Conservation (phyloP, 2,329 filamentous ascomycete species). For the Diaporthe ilicicola region DNA sequence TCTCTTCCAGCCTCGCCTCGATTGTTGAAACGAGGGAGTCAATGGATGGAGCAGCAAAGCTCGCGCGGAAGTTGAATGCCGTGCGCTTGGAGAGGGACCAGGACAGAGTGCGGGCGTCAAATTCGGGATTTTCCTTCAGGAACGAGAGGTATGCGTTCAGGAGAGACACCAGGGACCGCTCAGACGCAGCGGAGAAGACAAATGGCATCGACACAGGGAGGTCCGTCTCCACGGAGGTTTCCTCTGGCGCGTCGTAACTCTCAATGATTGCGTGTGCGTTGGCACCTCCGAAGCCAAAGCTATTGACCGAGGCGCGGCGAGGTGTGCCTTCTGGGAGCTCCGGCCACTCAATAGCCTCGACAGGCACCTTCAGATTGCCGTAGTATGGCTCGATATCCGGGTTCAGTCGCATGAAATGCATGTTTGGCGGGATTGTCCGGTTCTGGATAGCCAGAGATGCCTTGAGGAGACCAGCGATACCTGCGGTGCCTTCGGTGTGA, state of each 20-base stretch:
- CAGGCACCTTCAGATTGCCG: slow-evolving; percentile 36
- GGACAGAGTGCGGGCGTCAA: background rate
- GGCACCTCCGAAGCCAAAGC: slow-evolving; percentile 30
- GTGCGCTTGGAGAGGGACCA: slow-evolving; percentile 15
- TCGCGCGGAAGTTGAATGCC: slow-evolving; percentile 12
- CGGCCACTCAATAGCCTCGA: slow-evolving; percentile 11
- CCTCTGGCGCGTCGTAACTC: background rate
- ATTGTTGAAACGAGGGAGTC: slow-evolving; percentile 4
- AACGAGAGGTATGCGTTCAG: slow-evolving; percentile 36
- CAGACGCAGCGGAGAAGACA: slow-evolving; percentile 40
- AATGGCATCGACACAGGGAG: slow-evolving; percentile 37
- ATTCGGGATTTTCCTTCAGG: slow-evolving; percentile 28
- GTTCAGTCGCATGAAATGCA: slow-evolving; percentile 46
- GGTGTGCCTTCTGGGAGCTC: background rate
- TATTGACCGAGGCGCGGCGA: slow-evolving; percentile 29
- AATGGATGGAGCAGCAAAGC: slow-evolving; percentile 30
- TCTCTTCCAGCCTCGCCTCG: background rate
- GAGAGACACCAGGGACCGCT: slow-evolving; percentile 40
- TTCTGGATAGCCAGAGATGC: slow-evolving; percentile 46
- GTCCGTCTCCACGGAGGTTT: slow-evolving; percentile 6
- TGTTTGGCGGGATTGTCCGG: slow-evolving; percentile 46
- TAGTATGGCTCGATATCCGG: slow-evolving; percentile 44
- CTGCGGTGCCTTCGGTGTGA: slow-evolving; percentile 52
- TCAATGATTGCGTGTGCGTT: slow-evolving; percentile 29
- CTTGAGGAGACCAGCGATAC: slow-evolving; percentile 51